Base-by-base conservation (phyloP, 2,329 filamentous ascomycete species). In the Mycosphaerella arachidis region DNA sequence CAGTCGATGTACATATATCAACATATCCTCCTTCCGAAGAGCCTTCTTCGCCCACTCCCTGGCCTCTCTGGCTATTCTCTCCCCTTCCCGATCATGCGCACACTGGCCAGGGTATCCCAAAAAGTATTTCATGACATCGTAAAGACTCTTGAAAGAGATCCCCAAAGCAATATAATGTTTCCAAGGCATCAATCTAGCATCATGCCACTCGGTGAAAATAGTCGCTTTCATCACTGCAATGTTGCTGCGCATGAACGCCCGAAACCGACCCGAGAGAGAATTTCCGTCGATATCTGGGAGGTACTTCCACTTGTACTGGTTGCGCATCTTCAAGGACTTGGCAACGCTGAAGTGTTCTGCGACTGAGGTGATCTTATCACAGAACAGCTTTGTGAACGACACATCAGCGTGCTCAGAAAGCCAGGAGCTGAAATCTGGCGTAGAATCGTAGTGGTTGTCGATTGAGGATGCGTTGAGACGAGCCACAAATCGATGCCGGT, bases 101-200 rank as follows among this genome's bases (percentile, higher is more conserved):
- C 53, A 55, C 8, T 40, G 43, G 1, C 20, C 29, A 30, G 35
- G 37, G 18, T 27, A 35, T 45, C 56, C 56, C 6, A 63, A 53
- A 27, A 62, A 62, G 69, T 90, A 92, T 59, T 88, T 84, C 80
- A 92, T 80, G 56, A 91, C 86, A 40, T 84, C 86, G 62, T 86
- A 92, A 67, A 89, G 81, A 66, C 92, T 90, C 37, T 83, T 77
- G 67, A 87, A 92, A 1, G 86, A 82, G 68, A 84, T 89, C 71
- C 92, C 88, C 82, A 93, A 86, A 13, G 90, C 90, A 1, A 92
- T 86, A 67, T 90, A 93, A 73, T 93, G 90, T 68, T 86, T 85
- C 90, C 90, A 94, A 0, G 88, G 81, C 2, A 90, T 78, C 1
- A 93, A 78, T 66, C 71, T 78, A 67, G 64, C 79, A 71, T 92